These are phyloP conservation scores for Dacryopinax spathularia DNA, from an alignment of 768 basidiomycete species.

Conservation along the genomic window DNA sequence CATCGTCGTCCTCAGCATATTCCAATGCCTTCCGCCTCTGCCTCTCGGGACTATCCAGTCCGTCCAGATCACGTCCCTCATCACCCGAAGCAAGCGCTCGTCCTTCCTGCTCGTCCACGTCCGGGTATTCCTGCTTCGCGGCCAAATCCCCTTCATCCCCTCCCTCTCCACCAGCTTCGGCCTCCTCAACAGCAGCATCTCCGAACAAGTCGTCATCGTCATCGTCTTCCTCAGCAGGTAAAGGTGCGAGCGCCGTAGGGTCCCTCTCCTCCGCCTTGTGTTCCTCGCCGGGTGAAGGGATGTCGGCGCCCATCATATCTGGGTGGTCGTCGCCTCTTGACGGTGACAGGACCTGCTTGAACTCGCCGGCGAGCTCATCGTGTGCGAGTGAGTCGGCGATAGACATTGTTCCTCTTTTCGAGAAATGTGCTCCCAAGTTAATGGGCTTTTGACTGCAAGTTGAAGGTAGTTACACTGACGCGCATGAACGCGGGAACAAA, in stretches of 20 bases:
- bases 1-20: constrained; percentile 58
- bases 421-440: too few relatives aligned
- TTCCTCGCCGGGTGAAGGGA: too few relatives aligned
- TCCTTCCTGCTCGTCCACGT: constrained; percentile 2
- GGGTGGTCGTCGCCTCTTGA: constrained; percentile 1
- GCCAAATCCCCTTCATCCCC: background rate
- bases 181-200: constrained; percentile 12
- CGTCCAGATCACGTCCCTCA: constrained; percentile 26
- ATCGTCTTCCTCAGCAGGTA: background rate
- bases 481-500: too few relatives aligned
- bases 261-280: constrained; percentile 8
- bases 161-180: background rate
- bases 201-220: constrained; percentile 18
- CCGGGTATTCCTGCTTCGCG: background rate
- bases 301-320: background rate
- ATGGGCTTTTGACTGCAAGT: too few relatives aligned
- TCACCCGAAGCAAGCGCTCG: background rate
- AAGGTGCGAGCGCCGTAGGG: background rate
- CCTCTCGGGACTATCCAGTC: constrained; percentile 47
- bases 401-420: constrained; percentile 8
- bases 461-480: too few relatives aligned
- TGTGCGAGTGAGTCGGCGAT: constrained; percentile 12
- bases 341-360: constrained; percentile 9
- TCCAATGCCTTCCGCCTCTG: constrained; percentile 52
- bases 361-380: constrained; percentile 9